Percentiles rank a stretch among this genome's conserved stretches.
Conservation (phyloP, 805 yeast species). For the Lipomyces anomalus region DNA sequence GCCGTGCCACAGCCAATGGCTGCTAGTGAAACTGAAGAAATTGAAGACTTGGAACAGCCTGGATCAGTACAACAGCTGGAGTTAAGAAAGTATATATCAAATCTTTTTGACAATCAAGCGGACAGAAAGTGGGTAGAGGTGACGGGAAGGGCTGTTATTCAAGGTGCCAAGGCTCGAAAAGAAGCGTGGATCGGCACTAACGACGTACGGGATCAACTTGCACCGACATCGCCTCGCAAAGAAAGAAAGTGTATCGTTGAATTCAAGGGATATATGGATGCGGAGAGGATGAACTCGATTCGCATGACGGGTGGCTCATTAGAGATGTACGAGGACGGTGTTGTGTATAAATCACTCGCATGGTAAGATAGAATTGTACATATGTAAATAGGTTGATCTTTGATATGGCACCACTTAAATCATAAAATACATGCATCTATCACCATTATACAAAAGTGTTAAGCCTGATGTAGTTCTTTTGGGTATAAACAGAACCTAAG, state of each 20-base stretch:
- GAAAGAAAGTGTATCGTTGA: constrained; percentile 9
- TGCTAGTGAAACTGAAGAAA: constrained; percentile 3
- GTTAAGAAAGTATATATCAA: no score
- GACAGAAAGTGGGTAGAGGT: constrained; percentile 12
- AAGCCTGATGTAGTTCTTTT: neutral
- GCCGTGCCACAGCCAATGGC: constrained; percentile 7
- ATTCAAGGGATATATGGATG: constrained; percentile 19
- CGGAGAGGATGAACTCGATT: constrained; percentile 17
- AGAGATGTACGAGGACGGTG: constrained; percentile 8
- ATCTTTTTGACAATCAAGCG: no score
- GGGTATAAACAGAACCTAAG: neutral
- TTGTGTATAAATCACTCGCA: constrained; percentile 2
- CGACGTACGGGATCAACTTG: neutral
- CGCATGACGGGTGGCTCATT: constrained; percentile 14
- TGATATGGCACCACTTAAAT: neutral
- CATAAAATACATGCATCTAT: neutral
- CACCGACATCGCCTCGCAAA: neutral
- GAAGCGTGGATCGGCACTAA: neutral
- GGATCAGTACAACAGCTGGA: no score
- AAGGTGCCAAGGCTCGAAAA: constrained; percentile 7
- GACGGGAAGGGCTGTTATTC: constrained; percentile 10
- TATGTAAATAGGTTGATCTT: neutral
- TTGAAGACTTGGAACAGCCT: no score
- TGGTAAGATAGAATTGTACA: constrained; percentile 8
- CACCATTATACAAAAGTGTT: neutral